Evolutionary conservation across 805 yeast species (phyloP).

Genomic region (Saccharomycopsis sp.): DNA sequence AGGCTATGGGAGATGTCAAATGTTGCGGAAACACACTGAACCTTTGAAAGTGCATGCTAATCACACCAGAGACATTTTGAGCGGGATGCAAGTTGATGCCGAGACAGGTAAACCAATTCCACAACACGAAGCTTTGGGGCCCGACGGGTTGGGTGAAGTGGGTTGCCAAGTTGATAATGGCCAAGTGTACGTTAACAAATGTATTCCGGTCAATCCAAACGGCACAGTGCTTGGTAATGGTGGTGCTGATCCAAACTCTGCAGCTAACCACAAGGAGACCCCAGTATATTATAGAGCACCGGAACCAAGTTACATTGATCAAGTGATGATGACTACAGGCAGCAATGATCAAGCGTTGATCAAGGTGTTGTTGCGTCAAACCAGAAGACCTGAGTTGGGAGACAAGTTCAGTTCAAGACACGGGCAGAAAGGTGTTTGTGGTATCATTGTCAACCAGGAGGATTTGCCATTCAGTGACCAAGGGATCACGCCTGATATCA

Average conservation of each 20-base stretch:
- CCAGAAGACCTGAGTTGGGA: conserved; percentile 95
- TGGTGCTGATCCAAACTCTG: conserved; percentile 26
- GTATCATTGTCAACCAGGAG: conserved; percentile 94
- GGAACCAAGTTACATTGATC: conserved; percentile 90
- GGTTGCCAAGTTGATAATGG: conserved; percentile 88
- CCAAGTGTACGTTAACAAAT: conserved; percentile 87
- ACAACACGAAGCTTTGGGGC: conserved; percentile 81
- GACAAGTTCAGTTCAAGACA: conserved; percentile 96
- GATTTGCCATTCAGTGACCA: conserved; percentile 92
- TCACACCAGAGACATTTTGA: conserved; percentile 83
- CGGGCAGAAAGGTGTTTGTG: conserved; percentile 99
- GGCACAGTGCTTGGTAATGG: conserved; percentile 26
- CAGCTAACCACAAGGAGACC: conserved; percentile 68
- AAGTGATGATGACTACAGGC: conserved; percentile 93
- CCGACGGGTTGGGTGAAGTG: conserved; percentile 95
- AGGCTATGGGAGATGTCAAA: conserved; percentile 97
- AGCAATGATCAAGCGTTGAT: conserved; percentile 92
- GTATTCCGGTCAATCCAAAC: conserved; percentile 80
- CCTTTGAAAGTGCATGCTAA: conserved; percentile 86
- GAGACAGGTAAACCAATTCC: conserved; percentile 72
- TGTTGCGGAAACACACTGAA: conserved; percentile 83
- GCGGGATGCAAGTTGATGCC: conserved; percentile 77
- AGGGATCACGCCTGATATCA: conserved; percentile 90
- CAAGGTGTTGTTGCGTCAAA: conserved; percentile 86
- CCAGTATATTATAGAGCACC: conserved; percentile 92